A percentile compares a stretch with the other conserved stretches of the same genome.
Evolutionary conservation across 257 asterid species (phyloP).

Genomic region (Solanum rostratum): DNA sequence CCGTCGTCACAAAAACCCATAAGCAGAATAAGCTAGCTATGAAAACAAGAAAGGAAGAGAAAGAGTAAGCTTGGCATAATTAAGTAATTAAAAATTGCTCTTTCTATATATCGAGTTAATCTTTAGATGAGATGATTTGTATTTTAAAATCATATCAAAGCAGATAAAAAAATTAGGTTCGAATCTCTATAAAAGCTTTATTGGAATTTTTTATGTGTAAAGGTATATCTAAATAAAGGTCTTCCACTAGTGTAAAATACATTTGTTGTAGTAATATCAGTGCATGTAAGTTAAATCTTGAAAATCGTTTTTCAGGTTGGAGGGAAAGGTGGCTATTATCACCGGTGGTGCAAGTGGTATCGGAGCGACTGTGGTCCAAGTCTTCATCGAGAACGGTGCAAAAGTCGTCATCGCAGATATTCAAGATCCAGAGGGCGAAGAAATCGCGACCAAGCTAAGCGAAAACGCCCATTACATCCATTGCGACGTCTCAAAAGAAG

Average conservation of each 20-base stretch:
- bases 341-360: background rate
- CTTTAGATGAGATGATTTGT: background rate
- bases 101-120: no score
- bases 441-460: background rate
- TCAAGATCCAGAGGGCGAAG: background rate
- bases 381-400: background rate
- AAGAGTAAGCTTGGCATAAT: no score
- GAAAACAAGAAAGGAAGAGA: no score
- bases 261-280: background rate
- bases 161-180: background rate
- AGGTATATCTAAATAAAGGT: no score
- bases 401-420: background rate
- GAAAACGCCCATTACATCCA: background rate
- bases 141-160: no score
- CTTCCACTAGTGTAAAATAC: no score
- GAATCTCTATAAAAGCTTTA: background rate
- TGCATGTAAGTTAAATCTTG: background rate
- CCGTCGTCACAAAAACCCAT: no score
- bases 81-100: no score
- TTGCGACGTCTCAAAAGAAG: background rate
- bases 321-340: background rate
- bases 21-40: no score
- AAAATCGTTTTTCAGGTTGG: background rate
- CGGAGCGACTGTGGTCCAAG: background rate
- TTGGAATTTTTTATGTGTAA: background rate